Evolutionary conservation across 176 grass and related monocot species (phyloP), one percentile per base, ranked within the genome.

Genomic region (Elaeis guineensis): DNA sequence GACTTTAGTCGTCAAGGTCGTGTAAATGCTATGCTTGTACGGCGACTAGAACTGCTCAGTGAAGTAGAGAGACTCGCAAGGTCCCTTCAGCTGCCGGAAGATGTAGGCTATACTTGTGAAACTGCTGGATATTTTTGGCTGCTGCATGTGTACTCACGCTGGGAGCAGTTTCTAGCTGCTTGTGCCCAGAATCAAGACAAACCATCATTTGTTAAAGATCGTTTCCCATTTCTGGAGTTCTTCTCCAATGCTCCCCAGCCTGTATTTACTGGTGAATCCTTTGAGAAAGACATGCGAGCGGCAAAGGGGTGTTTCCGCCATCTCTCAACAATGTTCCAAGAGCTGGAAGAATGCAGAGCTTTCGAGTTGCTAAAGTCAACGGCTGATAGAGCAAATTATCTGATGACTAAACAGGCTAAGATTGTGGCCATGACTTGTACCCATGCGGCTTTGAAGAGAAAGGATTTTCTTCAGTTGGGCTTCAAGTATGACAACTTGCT

Each of bases 401-500:
- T 97, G 55, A 91, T 89, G 93, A 97, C 87, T 50, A 97, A 92
- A 66, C 93, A 97, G 62, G 93, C 93, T 30, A 97, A 97, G 81
- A 92, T 97, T 70, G 93, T 97, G 17, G 93, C 93, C 61, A 97
- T 97, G 93, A 97, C 93, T 39, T 97, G 93, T 61, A 97, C 93
- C 59, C 93, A 89, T 76, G 93, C 87, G 29, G 93, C 93, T 67
- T 75, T 97, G 59, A 97, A 92, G 59, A 84, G 93, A 64, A 89
- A 73, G 72, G 93, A 97, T 48, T 97, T 97, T 67, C 87, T 97
- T 79, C 93, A 97, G 25, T 75, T 97, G 55, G 84, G 87, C 58
- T 97, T 97, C 73, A 92, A 89, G 59, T 97, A 89, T 60, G 93
- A 97, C 67, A 97, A 97, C 81, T 85, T 92, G 66, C 70, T 98